Conservation (phyloP, 192 early-diverging fungal genomes). For the Haplosporangium gracile region DNA sequence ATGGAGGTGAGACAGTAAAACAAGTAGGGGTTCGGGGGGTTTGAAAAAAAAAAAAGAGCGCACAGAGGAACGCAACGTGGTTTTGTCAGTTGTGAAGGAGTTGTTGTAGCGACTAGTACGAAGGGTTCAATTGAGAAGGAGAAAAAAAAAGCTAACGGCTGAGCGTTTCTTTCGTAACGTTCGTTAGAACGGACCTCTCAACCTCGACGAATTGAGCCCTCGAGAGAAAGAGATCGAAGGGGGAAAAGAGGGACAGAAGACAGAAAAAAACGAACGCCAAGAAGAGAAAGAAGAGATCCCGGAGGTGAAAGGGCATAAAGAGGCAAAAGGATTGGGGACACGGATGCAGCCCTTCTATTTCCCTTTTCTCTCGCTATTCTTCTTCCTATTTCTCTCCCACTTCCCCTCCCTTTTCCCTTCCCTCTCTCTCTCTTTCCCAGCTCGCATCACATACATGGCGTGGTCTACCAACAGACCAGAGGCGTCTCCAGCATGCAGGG, state of each 20-base stretch:
- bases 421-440: not conserved
- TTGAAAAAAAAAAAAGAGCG: too few relatives aligned
- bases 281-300: not conserved
- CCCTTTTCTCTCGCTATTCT: not conserved
- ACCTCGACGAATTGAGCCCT: not conserved
- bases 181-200: not conserved
- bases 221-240: not conserved
- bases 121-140: too few relatives aligned
- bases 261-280: not conserved
- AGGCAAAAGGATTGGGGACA: not conserved
- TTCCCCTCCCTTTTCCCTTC: not conserved
- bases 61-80: too few relatives aligned
- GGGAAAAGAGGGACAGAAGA: too few relatives aligned
- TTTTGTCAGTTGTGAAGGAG: too few relatives aligned
- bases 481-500: constrained; percentile 5
- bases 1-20: too few relatives aligned
- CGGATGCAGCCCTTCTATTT: not conserved
- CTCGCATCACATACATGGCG: not conserved
- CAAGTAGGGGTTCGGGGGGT: too few relatives aligned
- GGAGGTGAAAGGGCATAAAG: not conserved
- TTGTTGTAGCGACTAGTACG: too few relatives aligned
- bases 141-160: too few relatives aligned
- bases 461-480: not conserved
- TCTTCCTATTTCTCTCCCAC: not conserved
- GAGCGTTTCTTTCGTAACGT: not conserved